Evolutionary conservation across 345 rosid genomes (phyloP).

Genomic region (Lepidium africanum): DNA sequence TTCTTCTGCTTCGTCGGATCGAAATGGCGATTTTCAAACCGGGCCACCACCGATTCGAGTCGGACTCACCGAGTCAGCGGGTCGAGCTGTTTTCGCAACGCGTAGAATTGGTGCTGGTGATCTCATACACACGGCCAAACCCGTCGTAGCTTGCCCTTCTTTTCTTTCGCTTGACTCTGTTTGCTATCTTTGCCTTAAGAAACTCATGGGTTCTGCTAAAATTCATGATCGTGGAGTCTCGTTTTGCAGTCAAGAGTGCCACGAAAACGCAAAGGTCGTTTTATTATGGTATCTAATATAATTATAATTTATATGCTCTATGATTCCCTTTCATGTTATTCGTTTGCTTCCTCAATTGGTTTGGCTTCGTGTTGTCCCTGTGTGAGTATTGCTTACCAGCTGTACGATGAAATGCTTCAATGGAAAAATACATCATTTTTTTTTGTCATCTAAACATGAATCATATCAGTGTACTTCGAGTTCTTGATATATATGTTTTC

Average conservation of each 20-base stretch:
- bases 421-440: background rate
- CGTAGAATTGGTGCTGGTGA: slow-evolving; percentile 64
- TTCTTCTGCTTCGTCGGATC: slow-evolving; percentile 21
- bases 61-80: slow-evolving; percentile 61
- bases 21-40: slow-evolving; percentile 10
- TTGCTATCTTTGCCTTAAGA: slow-evolving; percentile 68
- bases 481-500: background rate
- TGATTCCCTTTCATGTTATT: background rate
- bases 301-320: no score
- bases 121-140: slow-evolving; percentile 78
- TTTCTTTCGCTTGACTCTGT: slow-evolving; percentile 31
- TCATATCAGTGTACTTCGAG: background rate
- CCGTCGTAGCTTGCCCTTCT: slow-evolving; percentile 52
- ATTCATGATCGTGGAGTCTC: slow-evolving; percentile 31
- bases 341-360: background rate
- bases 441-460: background rate
- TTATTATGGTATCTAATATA: background rate
- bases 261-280: slow-evolving; percentile 43
- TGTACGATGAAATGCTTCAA: slow-evolving; percentile 41
- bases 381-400: slow-evolving; percentile 3
- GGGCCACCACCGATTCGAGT: slow-evolving; percentile 68
- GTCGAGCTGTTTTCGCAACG: slow-evolving; percentile 81
- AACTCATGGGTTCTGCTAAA: slow-evolving; percentile 17
- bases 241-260: slow-evolving; percentile 54
- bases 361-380: background rate